Conservation (phyloP, 225 moss, liverwort and hornwort species). For the Climacium dendroides region DNA sequence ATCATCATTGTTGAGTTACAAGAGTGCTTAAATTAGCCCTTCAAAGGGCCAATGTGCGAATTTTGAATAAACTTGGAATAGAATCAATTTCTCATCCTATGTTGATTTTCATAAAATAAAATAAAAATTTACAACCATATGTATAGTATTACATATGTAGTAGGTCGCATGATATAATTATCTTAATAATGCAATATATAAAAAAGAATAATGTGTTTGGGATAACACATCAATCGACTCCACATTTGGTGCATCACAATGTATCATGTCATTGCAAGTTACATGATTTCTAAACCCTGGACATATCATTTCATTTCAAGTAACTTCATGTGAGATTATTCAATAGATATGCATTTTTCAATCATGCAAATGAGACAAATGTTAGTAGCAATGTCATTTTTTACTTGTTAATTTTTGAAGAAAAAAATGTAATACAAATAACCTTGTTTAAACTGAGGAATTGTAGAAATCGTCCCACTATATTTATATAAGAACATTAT, state of each 20-base stretch:
- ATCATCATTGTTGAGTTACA: neutral
- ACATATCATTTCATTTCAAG: neutral
- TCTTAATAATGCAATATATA: neutral
- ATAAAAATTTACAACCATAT: neutral
- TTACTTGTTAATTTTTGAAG: neutral
- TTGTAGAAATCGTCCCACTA: neutral
- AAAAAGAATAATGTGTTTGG: no score
- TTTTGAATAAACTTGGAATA: neutral
- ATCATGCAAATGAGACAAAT: neutral
- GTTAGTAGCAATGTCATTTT: neutral
- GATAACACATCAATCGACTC: neutral
- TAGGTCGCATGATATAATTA: neutral
- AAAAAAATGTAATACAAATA: neutral
- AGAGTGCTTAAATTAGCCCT: neutral
- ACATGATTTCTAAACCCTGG: neutral
- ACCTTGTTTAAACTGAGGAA: neutral
- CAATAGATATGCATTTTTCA: neutral
- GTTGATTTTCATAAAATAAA: neutral
- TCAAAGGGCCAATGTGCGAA: neutral
- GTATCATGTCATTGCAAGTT: neutral
- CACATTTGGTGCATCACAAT: neutral
- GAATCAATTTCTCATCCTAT: neutral
- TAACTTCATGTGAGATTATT: neutral
- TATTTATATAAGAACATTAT: neutral
- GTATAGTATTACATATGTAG: no score